Base-by-base conservation (phyloP, 1,284 basidiomycete species). In the Xerocomus amazonicus region DNA sequence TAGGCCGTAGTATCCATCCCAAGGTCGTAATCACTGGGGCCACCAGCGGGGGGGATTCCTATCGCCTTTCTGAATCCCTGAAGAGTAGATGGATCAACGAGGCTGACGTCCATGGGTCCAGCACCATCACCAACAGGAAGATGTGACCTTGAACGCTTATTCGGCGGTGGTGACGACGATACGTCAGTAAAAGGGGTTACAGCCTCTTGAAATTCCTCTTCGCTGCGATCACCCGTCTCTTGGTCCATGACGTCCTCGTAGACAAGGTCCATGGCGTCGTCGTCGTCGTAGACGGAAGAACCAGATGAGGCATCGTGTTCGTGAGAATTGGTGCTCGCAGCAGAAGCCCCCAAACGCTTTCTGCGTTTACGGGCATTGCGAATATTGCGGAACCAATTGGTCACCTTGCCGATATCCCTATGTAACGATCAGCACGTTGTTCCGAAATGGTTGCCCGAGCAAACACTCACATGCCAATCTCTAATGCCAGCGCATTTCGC, bases 321-420 rank as follows among this genome's bases (percentile, higher is more conserved):
- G 13, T 63, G 70, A 48, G 66, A 67, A 34, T 70, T 58, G 48
- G 48, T 62, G 70, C 73, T 71, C 49, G 74, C 70, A 43, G 76
- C 72, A 45, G 74, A 69, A 47, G 51, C 60, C 9, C 71, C 71
- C 26, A 68, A 60, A 52, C 72, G 76, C 61, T 75, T 80, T 37
- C 73, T 70, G 23, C 84, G 79, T 67, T 81, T 86, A 48, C 86
- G 74, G 31, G 84, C 76, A 69, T 88, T 86, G 38, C 85, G 77
- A 51, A 87, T 72, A 64, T 90, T 90, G 36, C 87, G 75, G 74
- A 89, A 90, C 87, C 87, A 90, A 66, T 90, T 90, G n/a, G 86
- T 88, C 43, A 90, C 86, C 69, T 87, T 88, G 59, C 81, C 81
- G 51, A 88, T 68, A 66, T 90, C 85, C 86, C 85, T 87, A 59